These are phyloP conservation scores for Lagenidium sp. DNA, from an alignment of 352 stramenopile species.

Conservation along the genomic window DNA sequence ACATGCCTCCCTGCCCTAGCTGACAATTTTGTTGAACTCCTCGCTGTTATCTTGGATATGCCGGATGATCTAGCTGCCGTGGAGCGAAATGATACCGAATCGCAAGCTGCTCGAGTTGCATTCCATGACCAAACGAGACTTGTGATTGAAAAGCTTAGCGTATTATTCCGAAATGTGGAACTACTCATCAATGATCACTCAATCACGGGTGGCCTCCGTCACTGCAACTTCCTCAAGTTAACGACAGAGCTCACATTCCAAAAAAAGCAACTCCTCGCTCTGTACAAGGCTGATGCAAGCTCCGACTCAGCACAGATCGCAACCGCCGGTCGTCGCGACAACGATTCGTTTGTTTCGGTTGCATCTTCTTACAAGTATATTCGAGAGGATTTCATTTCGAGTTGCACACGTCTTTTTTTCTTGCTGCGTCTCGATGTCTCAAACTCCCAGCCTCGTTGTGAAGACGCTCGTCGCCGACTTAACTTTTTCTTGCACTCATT, in stretches of 20 bases:
- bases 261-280: conserved; percentile 49
- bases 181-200: conserved; percentile 47
- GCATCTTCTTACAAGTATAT: conserved; percentile 29
- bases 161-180: conserved; percentile 34
- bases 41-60: conserved; percentile 72
- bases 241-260: conserved; percentile 54
- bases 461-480: conserved; percentile 79
- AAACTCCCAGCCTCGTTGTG: conserved; percentile 63
- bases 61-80: conserved; percentile 59
- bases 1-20: conserved; percentile 41
- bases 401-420: conserved; percentile 75
- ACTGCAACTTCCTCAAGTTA: conserved; percentile 49
- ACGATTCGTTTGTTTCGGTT: conserved; percentile 14
- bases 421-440: conserved; percentile 62
- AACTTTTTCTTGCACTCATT: conserved; percentile 84
- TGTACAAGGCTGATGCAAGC: conserved; percentile 59
- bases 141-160: conserved; percentile 42
- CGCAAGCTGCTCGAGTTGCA: conserved; percentile 42
- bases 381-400: conserved; percentile 60
- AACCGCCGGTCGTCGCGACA: conserved; percentile 20
- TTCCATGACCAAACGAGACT: conserved; percentile 62
- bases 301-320: conserved; percentile 52
- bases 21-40: conserved; percentile 63
- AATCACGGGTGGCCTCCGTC: conserved; percentile 37
- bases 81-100: conserved; percentile 20